Conservation (phyloP, 495 filamentous ascomycete species). For the Penicillium steckii region DNA sequence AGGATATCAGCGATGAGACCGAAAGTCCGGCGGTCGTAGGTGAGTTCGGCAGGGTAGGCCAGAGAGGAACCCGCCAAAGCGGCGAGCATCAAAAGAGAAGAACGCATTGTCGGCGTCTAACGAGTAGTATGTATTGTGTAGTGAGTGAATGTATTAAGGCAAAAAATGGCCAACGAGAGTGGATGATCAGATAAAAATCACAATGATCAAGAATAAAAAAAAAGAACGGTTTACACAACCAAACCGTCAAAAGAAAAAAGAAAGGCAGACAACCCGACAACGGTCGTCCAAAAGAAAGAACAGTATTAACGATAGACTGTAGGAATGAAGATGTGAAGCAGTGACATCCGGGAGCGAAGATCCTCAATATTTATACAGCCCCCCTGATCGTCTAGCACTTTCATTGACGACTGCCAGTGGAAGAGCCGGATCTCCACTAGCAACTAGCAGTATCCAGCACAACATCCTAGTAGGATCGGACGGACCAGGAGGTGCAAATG, state of each 20-base stretch:
- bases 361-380: slow-evolving; percentile 43
- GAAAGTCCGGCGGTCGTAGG: slow-evolving; percentile 32
- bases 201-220: slow-evolving; percentile 10
- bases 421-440: slow-evolving; percentile 8
- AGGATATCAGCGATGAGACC: slow-evolving; percentile 20
- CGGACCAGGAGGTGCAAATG: slow-evolving; percentile 1
- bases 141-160: slow-evolving; percentile 3
- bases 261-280: slow-evolving; percentile 14
- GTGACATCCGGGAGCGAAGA: slow-evolving; percentile 23
- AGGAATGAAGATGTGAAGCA: slow-evolving; percentile 22
- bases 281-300: slow-evolving; percentile 21
- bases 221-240: slow-evolving; percentile 20
- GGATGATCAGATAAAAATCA: slow-evolving; percentile 1
- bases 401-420: neutral
- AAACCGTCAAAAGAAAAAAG: slow-evolving; percentile 21
- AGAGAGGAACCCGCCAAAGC: slow-evolving; percentile 36
- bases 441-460: neutral
- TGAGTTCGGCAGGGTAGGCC: slow-evolving; percentile 31
- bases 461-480: neutral
- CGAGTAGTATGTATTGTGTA: slow-evolving; percentile 20
- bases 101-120: slow-evolving; percentile 38
- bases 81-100: slow-evolving; percentile 38
- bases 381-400: slow-evolving; percentile 28
- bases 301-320: slow-evolving; percentile 41
- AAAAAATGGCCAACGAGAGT: slow-evolving; percentile 2